Conservation (phyloP, 768 basidiomycete species). For the Psilocybe tampanensis region DNA sequence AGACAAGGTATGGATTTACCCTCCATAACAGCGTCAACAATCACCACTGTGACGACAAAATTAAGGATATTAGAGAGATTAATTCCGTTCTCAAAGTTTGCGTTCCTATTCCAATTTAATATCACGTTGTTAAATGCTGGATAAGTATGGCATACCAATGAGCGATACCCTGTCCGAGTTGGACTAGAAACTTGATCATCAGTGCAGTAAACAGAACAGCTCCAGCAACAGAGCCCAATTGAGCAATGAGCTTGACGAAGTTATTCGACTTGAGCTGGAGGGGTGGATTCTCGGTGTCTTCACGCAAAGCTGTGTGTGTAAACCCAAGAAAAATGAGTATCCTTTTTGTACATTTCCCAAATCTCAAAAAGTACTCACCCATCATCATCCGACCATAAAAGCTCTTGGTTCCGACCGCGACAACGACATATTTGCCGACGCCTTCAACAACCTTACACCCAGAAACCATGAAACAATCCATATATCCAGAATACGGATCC, state of each 20-base stretch:
- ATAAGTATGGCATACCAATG: slow-evolving; percentile 42
- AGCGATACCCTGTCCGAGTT: slow-evolving; percentile 67
- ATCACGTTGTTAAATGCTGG: not conserved
- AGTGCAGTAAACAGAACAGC: slow-evolving; percentile 78
- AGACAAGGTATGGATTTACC: slow-evolving; percentile 26
- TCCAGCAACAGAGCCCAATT: slow-evolving; percentile 83
- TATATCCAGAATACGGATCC: slow-evolving; percentile 49
- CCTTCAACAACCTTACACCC: slow-evolving; percentile 96
- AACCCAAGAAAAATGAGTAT: not conserved
- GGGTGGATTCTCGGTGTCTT: slow-evolving; percentile 87
- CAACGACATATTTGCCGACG: slow-evolving; percentile 89
- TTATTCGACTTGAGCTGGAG: slow-evolving; percentile 91
- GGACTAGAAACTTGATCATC: slow-evolving; percentile 94
- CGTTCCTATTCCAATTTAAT: slow-evolving; percentile 41
- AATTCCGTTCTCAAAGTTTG: slow-evolving; percentile 86
- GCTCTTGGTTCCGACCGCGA: slow-evolving; percentile 88
- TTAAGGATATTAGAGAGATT: slow-evolving; percentile 92
- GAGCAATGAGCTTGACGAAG: slow-evolving; percentile 96
- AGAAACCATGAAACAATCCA: slow-evolving; percentile 90
- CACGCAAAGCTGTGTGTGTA: slow-evolving; percentile 67
- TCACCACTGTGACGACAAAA: slow-evolving; percentile 87
- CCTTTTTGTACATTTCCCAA: not conserved
- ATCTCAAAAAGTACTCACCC: slow-evolving; percentile 55
- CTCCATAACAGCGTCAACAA: slow-evolving; percentile 52
- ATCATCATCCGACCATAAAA: slow-evolving; percentile 99